Percentiles rank a stretch among this genome's conserved stretches.
Conservation (phyloP, 73 alveolate species). For the Blepharisma japonicum region DNA sequence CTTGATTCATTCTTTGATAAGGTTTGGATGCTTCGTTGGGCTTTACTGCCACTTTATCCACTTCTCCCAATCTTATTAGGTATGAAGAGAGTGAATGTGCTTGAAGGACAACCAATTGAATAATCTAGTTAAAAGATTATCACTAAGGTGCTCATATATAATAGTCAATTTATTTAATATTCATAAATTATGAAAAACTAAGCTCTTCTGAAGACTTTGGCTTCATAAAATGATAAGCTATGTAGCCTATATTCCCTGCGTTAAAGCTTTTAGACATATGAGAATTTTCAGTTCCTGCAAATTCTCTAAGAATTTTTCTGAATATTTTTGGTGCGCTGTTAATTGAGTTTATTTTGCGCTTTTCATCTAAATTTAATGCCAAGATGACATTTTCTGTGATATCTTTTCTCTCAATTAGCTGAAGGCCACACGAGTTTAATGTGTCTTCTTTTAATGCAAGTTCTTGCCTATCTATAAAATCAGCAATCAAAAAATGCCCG, state of each 20-base stretch:
- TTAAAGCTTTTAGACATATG: not conserved
- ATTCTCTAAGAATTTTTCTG: not conserved
- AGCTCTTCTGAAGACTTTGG: no score
- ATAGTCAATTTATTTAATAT: no score
- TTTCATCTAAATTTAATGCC: not conserved
- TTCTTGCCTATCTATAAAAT: conserved; percentile 54
- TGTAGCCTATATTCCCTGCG: not conserved
- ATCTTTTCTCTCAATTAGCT: not conserved
- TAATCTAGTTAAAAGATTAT: not conserved
- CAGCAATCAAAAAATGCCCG: conserved; percentile 71
- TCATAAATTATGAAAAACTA: no score
- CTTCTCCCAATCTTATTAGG: conserved; percentile 6
- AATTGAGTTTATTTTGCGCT: not conserved
- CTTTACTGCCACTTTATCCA: conserved; percentile 27
- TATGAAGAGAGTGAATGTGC: conserved; percentile 12
- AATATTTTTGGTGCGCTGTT: not conserved
- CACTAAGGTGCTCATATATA: no score
- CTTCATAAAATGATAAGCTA: not conserved
- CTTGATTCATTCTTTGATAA: conserved; percentile 28
- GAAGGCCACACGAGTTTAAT: not conserved
- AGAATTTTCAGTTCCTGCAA: not conserved
- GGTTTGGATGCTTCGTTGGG: conserved; percentile 18
- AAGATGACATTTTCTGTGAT: not conserved
- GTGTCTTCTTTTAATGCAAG: not conserved
- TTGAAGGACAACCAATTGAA: conserved; percentile 34